phyloP scores from a whole-genome alignment of 108 stramenopile genomes.

The Nitzschia sp. region DNA sequence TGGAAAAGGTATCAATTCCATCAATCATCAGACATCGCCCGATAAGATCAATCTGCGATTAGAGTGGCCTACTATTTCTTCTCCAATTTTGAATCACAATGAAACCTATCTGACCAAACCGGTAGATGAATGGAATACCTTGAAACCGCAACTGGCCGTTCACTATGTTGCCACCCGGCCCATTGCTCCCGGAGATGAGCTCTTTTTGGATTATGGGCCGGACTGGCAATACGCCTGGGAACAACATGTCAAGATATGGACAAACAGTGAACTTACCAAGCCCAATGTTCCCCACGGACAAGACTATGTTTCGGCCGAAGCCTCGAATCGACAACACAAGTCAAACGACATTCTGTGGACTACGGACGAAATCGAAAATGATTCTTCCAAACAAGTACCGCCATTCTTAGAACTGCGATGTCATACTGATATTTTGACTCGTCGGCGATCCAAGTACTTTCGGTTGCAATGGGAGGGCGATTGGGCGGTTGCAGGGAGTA shows the following conservation, averaged over 20 bases:
- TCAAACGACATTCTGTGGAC: constrained; percentile 30
- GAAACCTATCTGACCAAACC: constrained; percentile 36
- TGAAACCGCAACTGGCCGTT: constrained; percentile 34
- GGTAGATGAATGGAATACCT: constrained; percentile 28
- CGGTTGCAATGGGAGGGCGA: constrained; percentile 24
- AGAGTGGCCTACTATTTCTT: constrained; percentile 24
- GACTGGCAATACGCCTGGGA: constrained; percentile 61
- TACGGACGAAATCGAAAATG: constrained; percentile 16
- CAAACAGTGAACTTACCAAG: neutral
- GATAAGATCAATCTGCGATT: constrained; percentile 44
- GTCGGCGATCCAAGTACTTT: constrained; percentile 10
- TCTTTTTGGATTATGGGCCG: constrained; percentile 66
- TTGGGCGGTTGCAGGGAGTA: neutral
- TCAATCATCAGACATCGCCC: constrained; percentile 50
- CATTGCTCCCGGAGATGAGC: constrained; percentile 62
- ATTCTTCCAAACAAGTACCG: constrained; percentile 29
- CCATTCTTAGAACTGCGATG: constrained; percentile 26
- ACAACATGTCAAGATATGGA: constrained; percentile 43
- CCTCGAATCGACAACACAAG: constrained; percentile 33
- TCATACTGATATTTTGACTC: constrained; percentile 28
- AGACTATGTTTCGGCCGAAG: constrained; percentile 30
- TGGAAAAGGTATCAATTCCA: constrained; percentile 54
- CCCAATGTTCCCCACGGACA: neutral
- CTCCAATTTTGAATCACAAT: constrained; percentile 41
- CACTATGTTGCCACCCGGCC: constrained; percentile 57